Evolutionary conservation across 2,329 filamentous ascomycete species (phyloP).

Genomic region (Diplodia corticola): DNA sequence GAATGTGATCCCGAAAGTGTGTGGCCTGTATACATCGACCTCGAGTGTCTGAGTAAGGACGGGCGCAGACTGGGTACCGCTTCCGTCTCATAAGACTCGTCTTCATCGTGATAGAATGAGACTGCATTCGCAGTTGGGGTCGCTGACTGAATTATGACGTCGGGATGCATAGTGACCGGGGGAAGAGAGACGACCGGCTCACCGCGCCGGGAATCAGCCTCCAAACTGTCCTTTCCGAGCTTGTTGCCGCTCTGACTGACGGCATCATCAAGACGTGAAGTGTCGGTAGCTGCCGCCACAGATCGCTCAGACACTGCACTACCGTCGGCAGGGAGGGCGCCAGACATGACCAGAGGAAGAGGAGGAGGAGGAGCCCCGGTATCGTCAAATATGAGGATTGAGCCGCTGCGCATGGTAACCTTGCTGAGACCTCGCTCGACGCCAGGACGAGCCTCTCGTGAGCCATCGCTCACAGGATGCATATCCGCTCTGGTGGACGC

Average conservation of each 20-base stretch:
- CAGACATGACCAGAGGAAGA: constrained; percentile 56
- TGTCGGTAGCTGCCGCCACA: constrained; percentile 6
- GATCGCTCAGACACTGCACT: neutral
- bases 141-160: neutral
- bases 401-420: constrained; percentile 81
- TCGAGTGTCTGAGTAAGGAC: constrained; percentile 33
- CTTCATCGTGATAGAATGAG: neutral
- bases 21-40: constrained; percentile 33
- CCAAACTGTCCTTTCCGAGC: neutral
- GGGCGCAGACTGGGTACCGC: constrained; percentile 6
- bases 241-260: neutral
- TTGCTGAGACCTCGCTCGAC: constrained; percentile 43
- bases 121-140: neutral
- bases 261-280: constrained; percentile 10
- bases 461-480: constrained; percentile 10
- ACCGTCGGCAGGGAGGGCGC: constrained; percentile 38
- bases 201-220: neutral
- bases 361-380: constrained; percentile 61
- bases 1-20: constrained; percentile 36
- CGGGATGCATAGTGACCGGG: constrained; percentile 19
- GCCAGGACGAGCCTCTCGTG: constrained; percentile 3
- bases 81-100: neutral
- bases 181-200: constrained; percentile 16
- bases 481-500: neutral
- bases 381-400: constrained; percentile 82